Percentiles rank a stretch among this genome's conserved stretches.
Conservation (phyloP, 2,329 filamentous ascomycete genomes). For the Verticillium alfalfae region DNA sequence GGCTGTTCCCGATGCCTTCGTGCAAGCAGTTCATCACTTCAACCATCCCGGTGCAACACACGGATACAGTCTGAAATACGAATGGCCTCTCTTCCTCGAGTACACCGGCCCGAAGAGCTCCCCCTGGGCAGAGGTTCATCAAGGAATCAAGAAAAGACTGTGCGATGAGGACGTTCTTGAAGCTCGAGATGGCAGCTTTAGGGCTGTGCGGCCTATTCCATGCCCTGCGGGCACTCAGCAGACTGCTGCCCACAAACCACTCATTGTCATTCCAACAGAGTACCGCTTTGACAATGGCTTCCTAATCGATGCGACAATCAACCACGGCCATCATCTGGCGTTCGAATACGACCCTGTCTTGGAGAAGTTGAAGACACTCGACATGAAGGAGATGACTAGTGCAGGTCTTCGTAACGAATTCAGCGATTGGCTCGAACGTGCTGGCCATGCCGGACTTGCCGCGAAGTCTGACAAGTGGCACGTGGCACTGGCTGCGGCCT, state of each 20-base stretch:
- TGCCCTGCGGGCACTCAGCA: neutral
- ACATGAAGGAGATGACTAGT: neutral
- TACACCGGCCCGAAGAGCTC: neutral
- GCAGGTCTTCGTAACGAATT: neutral
- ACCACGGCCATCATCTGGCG: neutral
- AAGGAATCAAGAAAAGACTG: neutral
- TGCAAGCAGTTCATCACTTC: conserved; percentile 1
- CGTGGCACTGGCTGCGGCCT: neutral
- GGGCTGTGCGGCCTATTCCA: neutral
- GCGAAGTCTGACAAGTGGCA: neutral
- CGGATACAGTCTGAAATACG: neutral
- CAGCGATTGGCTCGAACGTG: neutral
- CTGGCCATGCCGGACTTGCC: neutral
- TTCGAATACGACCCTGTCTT: conserved; percentile 1
- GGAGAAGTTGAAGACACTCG: neutral
- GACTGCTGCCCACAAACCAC: neutral
- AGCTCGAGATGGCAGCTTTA: neutral
- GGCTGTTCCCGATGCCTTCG: conserved; percentile 1
- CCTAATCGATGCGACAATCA: neutral
- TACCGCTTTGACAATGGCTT: neutral
- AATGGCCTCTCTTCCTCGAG: neutral
- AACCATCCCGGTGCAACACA: neutral
- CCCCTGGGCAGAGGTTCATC: neutral
- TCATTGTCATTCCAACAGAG: neutral
- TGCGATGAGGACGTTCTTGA: neutral